These are phyloP conservation scores for Saccharomyces hybrid DNA, from an alignment of 1,139 yeast species.

Conservation along the genomic window DNA sequence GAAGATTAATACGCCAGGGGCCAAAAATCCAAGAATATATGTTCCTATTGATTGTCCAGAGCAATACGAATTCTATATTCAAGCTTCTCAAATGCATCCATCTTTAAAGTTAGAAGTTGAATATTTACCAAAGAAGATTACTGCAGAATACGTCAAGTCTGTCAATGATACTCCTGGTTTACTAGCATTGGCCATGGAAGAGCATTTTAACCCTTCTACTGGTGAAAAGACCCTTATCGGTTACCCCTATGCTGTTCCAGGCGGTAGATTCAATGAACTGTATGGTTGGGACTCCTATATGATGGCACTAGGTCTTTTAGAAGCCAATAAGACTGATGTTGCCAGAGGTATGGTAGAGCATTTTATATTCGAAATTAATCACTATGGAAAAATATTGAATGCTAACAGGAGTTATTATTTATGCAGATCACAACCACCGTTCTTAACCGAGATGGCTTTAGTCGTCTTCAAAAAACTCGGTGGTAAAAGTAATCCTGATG, in stretches of 20 bases:
- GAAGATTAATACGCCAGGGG: conserved; percentile 57
- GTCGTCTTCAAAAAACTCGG: conserved; percentile 58
- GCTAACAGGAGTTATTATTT: conserved; percentile 91
- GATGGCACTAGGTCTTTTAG: conserved; percentile 76
- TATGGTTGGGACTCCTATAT: conserved; percentile 98
- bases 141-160: conserved; percentile 64
- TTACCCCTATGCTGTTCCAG: conserved; percentile 90
- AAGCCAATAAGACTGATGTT: conserved; percentile 51
- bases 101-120: conserved; percentile 66
- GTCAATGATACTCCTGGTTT: conserved; percentile 81
- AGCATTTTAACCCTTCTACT: conserved; percentile 42
- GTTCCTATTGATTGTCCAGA: conserved; percentile 64
- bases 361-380: conserved; percentile 79
- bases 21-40: conserved; percentile 58
- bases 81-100: conserved; percentile 49
- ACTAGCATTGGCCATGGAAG: conserved; percentile 65
- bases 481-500: conserved; percentile 36
- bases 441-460: conserved; percentile 85
- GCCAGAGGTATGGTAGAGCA: conserved; percentile 92
- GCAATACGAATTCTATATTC: conserved; percentile 61
- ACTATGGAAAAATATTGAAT: conserved; percentile 87
- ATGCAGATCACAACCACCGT: conserved; percentile 96
- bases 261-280: conserved; percentile 91
- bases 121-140: conserved; percentile 52
- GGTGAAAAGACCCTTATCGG: conserved; percentile 48